phyloP scores from a whole-genome alignment of 805 yeast genomes.

The Geotrichum ghanense region DNA sequence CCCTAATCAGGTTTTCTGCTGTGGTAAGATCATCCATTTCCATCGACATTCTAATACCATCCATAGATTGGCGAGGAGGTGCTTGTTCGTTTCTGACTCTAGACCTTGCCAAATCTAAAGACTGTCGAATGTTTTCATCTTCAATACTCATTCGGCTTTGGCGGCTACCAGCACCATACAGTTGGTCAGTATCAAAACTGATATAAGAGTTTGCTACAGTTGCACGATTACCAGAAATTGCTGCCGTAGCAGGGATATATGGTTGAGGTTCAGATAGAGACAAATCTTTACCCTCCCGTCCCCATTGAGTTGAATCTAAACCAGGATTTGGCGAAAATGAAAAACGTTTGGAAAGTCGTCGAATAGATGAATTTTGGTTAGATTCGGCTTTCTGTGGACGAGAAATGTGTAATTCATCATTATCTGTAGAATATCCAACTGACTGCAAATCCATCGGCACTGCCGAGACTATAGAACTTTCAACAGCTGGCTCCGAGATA shows the following conservation, averaged over 20 bases:
- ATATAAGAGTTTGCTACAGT: no score
- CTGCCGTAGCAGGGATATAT: no score
- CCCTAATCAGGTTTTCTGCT: slow-evolving; percentile 22
- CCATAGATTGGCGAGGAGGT: slow-evolving; percentile 12
- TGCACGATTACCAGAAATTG: no score
- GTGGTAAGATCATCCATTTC: slow-evolving; percentile 24
- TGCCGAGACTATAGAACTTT: background rate
- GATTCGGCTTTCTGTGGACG: no score
- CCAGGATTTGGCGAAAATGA: background rate
- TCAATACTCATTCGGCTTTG: no score
- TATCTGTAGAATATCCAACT: no score
- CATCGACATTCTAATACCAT: slow-evolving; percentile 14
- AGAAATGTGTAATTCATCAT: no score
- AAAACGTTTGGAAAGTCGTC: background rate
- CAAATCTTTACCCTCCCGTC: background rate
- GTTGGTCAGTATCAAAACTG: no score
- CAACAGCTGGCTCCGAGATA: slow-evolving; percentile 21
- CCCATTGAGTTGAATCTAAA: no score
- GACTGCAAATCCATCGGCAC: background rate
- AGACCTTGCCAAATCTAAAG: background rate
- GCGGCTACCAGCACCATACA: no score
- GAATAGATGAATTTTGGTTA: no score
- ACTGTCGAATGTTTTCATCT: background rate
- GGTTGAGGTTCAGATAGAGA: no score
- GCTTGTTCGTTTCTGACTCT: slow-evolving; percentile 17